Evolutionary conservation across 2,329 filamentous ascomycete species (phyloP).

Genomic region (Ophiocordyceps camponoti-saundersi): DNA sequence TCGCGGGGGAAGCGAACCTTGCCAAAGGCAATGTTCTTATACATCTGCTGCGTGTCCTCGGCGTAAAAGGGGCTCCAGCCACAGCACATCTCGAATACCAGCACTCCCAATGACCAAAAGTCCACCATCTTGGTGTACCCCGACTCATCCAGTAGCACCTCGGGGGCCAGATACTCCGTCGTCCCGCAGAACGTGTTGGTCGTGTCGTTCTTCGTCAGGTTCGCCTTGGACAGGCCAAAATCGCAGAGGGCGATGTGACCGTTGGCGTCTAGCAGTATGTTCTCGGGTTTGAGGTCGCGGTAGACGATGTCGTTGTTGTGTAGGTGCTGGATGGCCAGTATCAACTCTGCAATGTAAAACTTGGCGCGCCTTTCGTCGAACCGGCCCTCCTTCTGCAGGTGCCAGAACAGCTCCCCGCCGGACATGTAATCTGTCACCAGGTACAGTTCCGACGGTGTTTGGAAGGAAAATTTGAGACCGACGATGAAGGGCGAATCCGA

Average conservation of each 20-base stretch:
- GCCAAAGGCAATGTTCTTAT: conserved; percentile 99
- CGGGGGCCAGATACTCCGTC: conserved; percentile 90
- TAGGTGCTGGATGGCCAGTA: conserved; percentile 83
- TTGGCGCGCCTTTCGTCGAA: conserved; percentile 92
- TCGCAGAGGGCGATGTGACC: conserved; percentile 96
- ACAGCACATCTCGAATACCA: conserved; percentile 99
- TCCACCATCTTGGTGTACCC: conserved; percentile 99
- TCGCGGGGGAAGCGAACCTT: conserved; percentile 95
- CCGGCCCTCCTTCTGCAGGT: conserved; percentile 88
- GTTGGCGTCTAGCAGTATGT: conserved; percentile 91
- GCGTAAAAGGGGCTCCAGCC: conserved; percentile 99
- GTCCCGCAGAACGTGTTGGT: conserved; percentile 99
- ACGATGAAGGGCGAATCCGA: conserved; percentile 96
- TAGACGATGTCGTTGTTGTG: conserved; percentile 98
- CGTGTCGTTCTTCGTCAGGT: conserved; percentile 89
- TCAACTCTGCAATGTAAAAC: conserved; percentile 97
- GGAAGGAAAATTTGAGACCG: conserved; percentile 95
- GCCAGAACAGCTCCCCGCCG: conserved; percentile 95
- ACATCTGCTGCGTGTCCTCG: conserved; percentile 99
- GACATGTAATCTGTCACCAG: conserved; percentile 99
- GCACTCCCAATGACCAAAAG: conserved; percentile 93
- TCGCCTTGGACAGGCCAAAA: conserved; percentile 94
- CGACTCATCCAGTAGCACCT: conserved; percentile 87
- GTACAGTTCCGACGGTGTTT: conserved; percentile 90
- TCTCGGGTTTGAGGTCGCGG: conserved; percentile 92